Percentiles rank a stretch among this genome's conserved stretches.
phyloP scores from a whole-genome alignment of 495 filamentous ascomycete genomes.

The Neurospora sp. region DNA sequence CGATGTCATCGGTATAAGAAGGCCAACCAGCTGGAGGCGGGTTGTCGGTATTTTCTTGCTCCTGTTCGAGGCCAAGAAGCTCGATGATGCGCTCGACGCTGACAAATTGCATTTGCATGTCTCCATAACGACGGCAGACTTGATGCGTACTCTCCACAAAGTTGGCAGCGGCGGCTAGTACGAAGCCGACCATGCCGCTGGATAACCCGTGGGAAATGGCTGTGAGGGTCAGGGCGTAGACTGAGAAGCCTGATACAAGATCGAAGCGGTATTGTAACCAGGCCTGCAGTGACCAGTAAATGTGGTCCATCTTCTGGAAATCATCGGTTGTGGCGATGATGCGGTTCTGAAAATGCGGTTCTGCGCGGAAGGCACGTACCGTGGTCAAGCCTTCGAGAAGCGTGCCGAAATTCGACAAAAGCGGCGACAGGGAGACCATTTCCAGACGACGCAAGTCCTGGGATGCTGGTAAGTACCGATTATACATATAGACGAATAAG shows the following conservation, averaged over 20 bases:
- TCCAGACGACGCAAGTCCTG: constrained; percentile 73
- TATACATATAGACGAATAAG: constrained; percentile 57
- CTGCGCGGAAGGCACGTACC: constrained; percentile 64
- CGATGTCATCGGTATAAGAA: constrained; percentile 52
- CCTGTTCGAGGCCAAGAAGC: constrained; percentile 62
- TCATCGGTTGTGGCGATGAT: constrained; percentile 68
- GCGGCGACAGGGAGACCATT: constrained; percentile 71
- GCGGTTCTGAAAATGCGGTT: constrained; percentile 62
- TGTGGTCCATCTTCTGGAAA: constrained; percentile 88
- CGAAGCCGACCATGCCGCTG: constrained; percentile 67
- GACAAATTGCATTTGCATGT: constrained; percentile 83
- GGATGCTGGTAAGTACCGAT: constrained; percentile 68
- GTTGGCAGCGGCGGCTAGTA: constrained; percentile 50
- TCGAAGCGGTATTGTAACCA: constrained; percentile 79
- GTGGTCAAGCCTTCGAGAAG: constrained; percentile 71
- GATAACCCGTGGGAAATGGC: constrained; percentile 60
- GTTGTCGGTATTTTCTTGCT: constrained; percentile 50
- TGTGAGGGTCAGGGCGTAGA: constrained; percentile 58
- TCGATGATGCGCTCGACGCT: constrained; percentile 78
- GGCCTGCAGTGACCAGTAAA: constrained; percentile 77
- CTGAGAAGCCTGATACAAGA: constrained; percentile 55
- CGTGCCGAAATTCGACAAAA: constrained; percentile 79
- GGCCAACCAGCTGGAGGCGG: constrained; percentile 69
- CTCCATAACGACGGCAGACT: constrained; percentile 65
- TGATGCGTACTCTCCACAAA: constrained; percentile 60